Percentiles rank a stretch among this genome's conserved stretches.
Conservation (phyloP, 805 yeast genomes). For the Ascoidea asiatica region DNA sequence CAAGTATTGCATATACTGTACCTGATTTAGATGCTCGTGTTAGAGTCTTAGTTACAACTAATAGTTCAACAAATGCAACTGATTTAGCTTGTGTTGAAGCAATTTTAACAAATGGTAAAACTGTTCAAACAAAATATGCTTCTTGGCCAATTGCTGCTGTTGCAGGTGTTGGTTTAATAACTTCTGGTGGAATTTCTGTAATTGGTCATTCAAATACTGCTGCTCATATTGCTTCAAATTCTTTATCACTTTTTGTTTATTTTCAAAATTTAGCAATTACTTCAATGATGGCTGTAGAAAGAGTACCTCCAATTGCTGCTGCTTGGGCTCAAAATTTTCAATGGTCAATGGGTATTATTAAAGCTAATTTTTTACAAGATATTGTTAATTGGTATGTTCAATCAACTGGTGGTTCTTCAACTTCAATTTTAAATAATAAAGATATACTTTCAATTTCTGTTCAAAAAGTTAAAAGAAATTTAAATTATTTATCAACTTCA, state of each 20-base stretch:
- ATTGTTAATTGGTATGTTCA: slow-evolving; percentile 92
- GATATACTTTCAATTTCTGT: slow-evolving; percentile 69
- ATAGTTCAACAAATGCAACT: slow-evolving; percentile 25
- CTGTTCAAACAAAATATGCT: slow-evolving; percentile 85
- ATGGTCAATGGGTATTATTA: slow-evolving; percentile 92
- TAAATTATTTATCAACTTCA: slow-evolving; percentile 17
- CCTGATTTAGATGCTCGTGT: slow-evolving; percentile 95
- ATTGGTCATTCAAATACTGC: slow-evolving; percentile 88
- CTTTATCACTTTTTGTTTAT: slow-evolving; percentile 82
- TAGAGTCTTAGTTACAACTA: slow-evolving; percentile 47
- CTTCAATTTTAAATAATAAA: slow-evolving; percentile 55
- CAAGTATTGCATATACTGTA: slow-evolving; percentile 74
- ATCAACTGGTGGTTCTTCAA: slow-evolving; percentile 81
- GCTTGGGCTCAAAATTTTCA: slow-evolving; percentile 96
- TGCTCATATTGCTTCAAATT: slow-evolving; percentile 94
- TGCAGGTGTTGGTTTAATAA: slow-evolving; percentile 74
- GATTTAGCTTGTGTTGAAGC: slow-evolving; percentile 91
- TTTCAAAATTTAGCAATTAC: slow-evolving; percentile 89
- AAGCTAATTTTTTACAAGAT: slow-evolving; percentile 60
- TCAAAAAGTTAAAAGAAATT: slow-evolving; percentile 41
- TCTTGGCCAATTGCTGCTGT: slow-evolving; percentile 95
- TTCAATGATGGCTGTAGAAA: slow-evolving; percentile 88
- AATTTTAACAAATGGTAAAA: slow-evolving; percentile 70
- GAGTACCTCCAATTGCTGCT: slow-evolving; percentile 92
- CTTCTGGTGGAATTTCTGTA: slow-evolving; percentile 78